Evolutionary conservation across 2,329 filamentous ascomycete species (phyloP), one percentile per base, ranked within the genome.

Genomic region (Colletotrichum lentis): DNA sequence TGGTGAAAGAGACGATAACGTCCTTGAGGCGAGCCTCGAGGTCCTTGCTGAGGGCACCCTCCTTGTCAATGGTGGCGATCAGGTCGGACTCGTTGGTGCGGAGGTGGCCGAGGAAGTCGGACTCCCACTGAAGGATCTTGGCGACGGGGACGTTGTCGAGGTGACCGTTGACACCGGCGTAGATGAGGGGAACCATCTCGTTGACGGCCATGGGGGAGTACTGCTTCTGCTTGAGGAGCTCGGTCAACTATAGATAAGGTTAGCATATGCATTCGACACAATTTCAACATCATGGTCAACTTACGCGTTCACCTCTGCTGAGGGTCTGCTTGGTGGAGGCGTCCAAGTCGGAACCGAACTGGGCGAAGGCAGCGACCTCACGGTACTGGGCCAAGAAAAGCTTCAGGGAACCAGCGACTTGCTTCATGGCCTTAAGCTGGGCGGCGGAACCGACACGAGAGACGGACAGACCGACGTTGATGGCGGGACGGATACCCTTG

Each of bases 371-470:
- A 79, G 96, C 96, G 73, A 99, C 96, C 85, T 99, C 96, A 96
- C 96, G 96, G 90, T 99, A 99, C 88, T 99, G 96, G 78, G 96
- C 96, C 92, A 99, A 93, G 94, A 98, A 99, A 77, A 99, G 94
- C 91, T 99, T 99, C 80, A 99, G 88, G 76, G 95, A 98, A 90
- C 96, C 96, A 79, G 96, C 96, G 77, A 99, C 96, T 89, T 99
- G 96, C 91, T 99, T 99, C 96, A 99, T 99, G 86, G 96, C 94
- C 93, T 98, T 99, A 83, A 98, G 90, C 90, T 99, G 96, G 81
- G 96, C 96, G 82, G 96, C 93, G 80, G 96, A 99, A 82, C 96
- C 96, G 91, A 99, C 96, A 93, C 96, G 96, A 76, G 96, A 99
- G 77, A 99, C 96, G 78, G 96, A 99, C 77, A 99, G 93, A 96